Conservation (phyloP, 352 stramenopile genomes). For the Globisporangium acanthophoron region DNA sequence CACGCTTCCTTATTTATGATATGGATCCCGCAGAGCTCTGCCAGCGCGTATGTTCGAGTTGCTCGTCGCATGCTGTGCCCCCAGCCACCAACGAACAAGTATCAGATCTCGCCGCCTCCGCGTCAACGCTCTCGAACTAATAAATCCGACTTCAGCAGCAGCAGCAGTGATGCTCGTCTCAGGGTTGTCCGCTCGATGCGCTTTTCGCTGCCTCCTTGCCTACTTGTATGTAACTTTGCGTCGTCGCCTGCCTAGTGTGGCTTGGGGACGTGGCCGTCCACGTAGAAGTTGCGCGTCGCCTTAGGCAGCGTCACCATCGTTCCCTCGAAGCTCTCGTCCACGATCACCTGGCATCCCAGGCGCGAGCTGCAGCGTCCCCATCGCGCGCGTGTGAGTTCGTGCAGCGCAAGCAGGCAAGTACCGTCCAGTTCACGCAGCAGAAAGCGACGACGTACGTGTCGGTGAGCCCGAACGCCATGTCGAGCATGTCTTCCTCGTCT, state of each 20-base stretch:
- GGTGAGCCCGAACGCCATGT: conserved; percentile 98
- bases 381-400: neutral
- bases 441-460: conserved; percentile 63
- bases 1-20: neutral
- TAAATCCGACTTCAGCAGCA: too few relatives aligned
- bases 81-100: too few relatives aligned
- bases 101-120: too few relatives aligned
- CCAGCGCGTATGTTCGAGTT: too few relatives aligned
- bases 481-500: conserved; percentile 98
- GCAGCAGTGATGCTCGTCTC: too few relatives aligned
- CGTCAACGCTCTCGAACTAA: too few relatives aligned
- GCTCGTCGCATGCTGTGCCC: too few relatives aligned
- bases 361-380: conserved; percentile 47
- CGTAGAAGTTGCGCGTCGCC: conserved; percentile 98
- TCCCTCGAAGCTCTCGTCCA: conserved; percentile 89
- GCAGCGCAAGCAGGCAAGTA: neutral
- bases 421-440: neutral
- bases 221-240: neutral
- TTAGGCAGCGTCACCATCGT: conserved; percentile 90
- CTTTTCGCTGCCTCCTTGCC: neutral
- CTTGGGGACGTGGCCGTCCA: conserved; percentile 97
- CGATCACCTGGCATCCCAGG: conserved; percentile 88
- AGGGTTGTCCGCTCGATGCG: neutral
- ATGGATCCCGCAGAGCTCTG: neutral
- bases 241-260: conserved; percentile 74